These are phyloP conservation scores for Solanum piurae DNA, from an alignment of 257 asterid genomes.

Conservation along the genomic window DNA sequence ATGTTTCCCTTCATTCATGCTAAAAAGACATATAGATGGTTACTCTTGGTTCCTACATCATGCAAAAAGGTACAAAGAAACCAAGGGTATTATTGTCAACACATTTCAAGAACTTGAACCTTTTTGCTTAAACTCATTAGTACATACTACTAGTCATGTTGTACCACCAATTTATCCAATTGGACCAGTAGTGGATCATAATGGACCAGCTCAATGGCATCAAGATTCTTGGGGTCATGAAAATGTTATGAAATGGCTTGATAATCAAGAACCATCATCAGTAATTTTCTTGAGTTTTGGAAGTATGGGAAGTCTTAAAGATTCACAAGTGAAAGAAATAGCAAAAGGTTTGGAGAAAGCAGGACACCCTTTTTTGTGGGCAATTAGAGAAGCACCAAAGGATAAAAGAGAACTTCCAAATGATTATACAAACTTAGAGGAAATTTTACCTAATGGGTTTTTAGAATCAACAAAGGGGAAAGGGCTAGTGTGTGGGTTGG, in stretches of 20 bases:
- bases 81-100: constrained; percentile 3
- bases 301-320: constrained; percentile 3
- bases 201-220: not conserved
- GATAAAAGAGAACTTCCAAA: not conserved
- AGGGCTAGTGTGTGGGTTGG: constrained; percentile 11
- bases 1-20: not conserved
- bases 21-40: not conserved
- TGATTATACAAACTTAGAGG: not conserved
- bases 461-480: not conserved
- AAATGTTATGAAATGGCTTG: constrained; percentile 7
- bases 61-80: not conserved
- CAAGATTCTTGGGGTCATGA: constrained; percentile 2
- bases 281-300: constrained; percentile 7
- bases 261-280: not conserved
- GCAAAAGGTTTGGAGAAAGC: constrained; percentile 1
- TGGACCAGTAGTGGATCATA: constrained; percentile 8
- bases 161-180: constrained; percentile 5
- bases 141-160: not conserved
- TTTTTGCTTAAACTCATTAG: not conserved
- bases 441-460: not conserved
- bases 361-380: constrained; percentile 9
- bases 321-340: not conserved
- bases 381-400: constrained; percentile 1
- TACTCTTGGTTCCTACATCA: not conserved
- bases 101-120: constrained; percentile 8